Percentiles rank a stretch among this genome's conserved stretches.
Conservation (phyloP, 164 flowering plant genomes). For the Magnolia changhungtana region DNA sequence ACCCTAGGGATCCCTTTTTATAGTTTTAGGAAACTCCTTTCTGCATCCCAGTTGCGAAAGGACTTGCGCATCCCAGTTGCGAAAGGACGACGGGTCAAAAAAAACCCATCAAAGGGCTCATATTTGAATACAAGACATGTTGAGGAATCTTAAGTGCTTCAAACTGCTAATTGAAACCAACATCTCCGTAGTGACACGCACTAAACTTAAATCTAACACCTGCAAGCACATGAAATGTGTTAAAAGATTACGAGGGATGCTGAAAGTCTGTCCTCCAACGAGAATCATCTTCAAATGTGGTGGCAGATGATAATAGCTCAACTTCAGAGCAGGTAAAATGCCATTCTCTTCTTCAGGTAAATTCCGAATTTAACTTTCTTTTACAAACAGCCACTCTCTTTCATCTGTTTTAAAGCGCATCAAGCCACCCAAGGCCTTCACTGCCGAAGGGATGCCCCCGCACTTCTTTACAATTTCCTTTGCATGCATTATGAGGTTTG, state of each 20-base stretch:
- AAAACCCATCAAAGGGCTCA: too few relatives aligned
- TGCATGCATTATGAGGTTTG: not conserved
- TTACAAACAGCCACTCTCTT: too few relatives aligned
- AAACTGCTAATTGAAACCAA: not conserved
- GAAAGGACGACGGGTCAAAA: too few relatives aligned
- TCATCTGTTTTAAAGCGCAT: too few relatives aligned
- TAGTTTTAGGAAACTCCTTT: too few relatives aligned
- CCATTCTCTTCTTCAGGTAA: not conserved
- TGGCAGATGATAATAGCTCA: constrained; percentile 18
- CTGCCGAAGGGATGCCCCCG: constrained; percentile 3
- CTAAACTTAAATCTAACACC: not conserved
- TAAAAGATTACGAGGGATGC: not conserved
- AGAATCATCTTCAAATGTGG: constrained; percentile 13
- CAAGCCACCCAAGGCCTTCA: constrained; percentile 9
- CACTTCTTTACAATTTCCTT: too few relatives aligned
- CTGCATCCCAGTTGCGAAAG: too few relatives aligned
- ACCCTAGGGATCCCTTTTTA: too few relatives aligned
- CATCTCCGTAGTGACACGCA: not conserved
- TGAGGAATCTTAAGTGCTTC: not conserved
- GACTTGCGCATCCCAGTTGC: too few relatives aligned
- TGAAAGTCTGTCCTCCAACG: not conserved
- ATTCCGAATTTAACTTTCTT: too few relatives aligned
- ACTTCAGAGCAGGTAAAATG: constrained; percentile 14
- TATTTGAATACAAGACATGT: not conserved
- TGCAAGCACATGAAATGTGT: not conserved